A percentile compares a stretch with the other conserved stretches of the same genome.
These are phyloP conservation scores for Clonostachys chloroleuca DNA, from an alignment of 2,329 filamentous ascomycete genomes.

Conservation along the genomic window DNA sequence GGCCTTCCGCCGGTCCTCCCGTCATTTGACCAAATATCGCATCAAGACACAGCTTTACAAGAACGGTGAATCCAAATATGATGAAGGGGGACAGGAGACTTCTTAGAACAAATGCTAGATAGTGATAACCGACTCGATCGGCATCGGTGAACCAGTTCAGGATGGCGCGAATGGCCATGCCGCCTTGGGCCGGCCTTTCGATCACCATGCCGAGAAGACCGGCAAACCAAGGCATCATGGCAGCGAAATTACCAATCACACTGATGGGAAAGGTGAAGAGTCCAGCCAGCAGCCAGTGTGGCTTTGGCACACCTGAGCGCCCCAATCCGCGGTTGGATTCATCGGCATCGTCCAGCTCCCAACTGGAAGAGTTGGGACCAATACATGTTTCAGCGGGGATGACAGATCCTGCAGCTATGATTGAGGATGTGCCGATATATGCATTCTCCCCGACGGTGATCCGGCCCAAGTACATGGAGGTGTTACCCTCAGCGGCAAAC, in stretches of 20 bases:
- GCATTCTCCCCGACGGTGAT: conserved; percentile 43
- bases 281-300: conserved; percentile 37
- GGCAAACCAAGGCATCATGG: conserved; percentile 37
- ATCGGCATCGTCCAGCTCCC: conserved; percentile 42
- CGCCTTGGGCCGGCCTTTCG: conserved; percentile 20
- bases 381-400: conserved; percentile 46
- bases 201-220: conserved; percentile 40
- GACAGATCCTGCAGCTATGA: conserved; percentile 43
- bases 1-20: conserved; percentile 18
- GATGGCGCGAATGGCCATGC: conserved; percentile 31
- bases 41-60: conserved; percentile 34
- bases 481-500: conserved; percentile 52
- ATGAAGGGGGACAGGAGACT: conserved; percentile 34
- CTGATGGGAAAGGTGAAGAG: conserved; percentile 36
- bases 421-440: conserved; percentile 40
- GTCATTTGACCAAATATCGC: conserved; percentile 27
- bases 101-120: conserved; percentile 37
- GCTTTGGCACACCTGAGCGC: conserved; percentile 25
- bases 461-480: conserved; percentile 49
- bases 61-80: conserved; percentile 33
- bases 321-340: conserved; percentile 41
- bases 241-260: conserved; percentile 30
- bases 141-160: conserved; percentile 44
- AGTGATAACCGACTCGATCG: conserved; percentile 42
- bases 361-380: conserved; percentile 52